phyloP scores from a whole-genome alignment of 257 asterid species.

The Solanum lignicaule region DNA sequence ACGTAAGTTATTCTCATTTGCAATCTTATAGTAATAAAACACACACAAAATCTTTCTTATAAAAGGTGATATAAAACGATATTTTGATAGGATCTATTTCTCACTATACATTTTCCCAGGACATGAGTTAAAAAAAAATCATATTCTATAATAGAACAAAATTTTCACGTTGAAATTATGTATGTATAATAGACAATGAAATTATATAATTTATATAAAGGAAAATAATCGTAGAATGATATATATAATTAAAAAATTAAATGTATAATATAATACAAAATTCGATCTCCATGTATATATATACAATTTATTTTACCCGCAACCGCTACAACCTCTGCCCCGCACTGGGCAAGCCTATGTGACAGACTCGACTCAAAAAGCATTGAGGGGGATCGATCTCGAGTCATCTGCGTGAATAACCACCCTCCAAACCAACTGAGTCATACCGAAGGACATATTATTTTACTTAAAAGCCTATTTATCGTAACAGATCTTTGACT shows the following conservation, averaged over 20 bases:
- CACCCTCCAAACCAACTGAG: no score
- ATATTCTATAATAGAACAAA: no score
- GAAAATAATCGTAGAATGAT: no score
- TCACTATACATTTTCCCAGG: neutral
- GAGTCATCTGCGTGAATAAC: no score
- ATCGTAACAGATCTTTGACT: neutral
- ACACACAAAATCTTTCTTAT: neutral
- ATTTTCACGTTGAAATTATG: neutral
- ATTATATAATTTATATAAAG: neutral
- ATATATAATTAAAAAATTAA: neutral
- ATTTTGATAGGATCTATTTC: neutral
- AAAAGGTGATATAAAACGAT: neutral
- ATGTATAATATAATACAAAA: neutral
- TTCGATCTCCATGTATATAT: neutral
- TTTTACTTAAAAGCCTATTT: no score
- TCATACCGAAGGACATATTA: neutral
- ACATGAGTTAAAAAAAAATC: no score
- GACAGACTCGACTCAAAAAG: no score
- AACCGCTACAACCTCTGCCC: no score
- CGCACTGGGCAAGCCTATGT: no score
- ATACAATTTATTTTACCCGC: neutral
- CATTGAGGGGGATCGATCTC: no score
- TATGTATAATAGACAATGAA: neutral
- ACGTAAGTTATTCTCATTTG: neutral
- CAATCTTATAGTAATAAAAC: neutral